phyloP scores from a whole-genome alignment of 1,284 basidiomycete genomes.

The Tylopilus orsonianus region DNA sequence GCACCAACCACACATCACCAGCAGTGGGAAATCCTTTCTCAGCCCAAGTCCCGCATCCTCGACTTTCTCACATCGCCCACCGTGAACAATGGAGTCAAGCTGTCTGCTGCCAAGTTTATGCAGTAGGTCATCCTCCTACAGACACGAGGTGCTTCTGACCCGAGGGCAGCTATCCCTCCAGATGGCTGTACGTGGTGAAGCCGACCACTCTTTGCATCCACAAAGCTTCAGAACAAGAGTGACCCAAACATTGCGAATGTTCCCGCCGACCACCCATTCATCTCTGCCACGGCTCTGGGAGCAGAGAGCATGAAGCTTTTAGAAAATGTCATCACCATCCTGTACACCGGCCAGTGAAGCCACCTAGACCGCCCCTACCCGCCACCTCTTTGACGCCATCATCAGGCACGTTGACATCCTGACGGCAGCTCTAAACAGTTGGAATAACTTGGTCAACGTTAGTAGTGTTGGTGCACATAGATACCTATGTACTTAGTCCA shows the following conservation, averaged over 20 bases:
- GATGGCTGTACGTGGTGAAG: neutral
- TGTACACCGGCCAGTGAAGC: conserved; percentile 79
- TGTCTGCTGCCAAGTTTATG: conserved; percentile 89
- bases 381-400: conserved; percentile 8
- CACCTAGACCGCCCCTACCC: conserved; percentile 8
- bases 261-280: conserved; percentile 84
- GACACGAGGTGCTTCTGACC: conserved; percentile 83
- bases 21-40: conserved; percentile 68
- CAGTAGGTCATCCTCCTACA: conserved; percentile 91
- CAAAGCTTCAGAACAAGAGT: conserved; percentile 75
- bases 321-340: conserved; percentile 73
- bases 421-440: conserved; percentile 86
- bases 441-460: conserved; percentile 65
- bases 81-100: conserved; percentile 65
- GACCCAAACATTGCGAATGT: conserved; percentile 83
- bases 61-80: conserved; percentile 61
- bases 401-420: conserved; percentile 78
- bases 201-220: conserved; percentile 11
- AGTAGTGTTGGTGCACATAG: too few species aligned
- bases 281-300: conserved; percentile 73
- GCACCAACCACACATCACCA: conserved; percentile 61
- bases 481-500: too few species aligned
- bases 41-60: conserved; percentile 74
- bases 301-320: conserved; percentile 83
- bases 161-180: conserved; percentile 60